These are phyloP conservation scores for Stipa capillata DNA, from an alignment of 176 grass and related monocot species.

Conservation along the genomic window DNA sequence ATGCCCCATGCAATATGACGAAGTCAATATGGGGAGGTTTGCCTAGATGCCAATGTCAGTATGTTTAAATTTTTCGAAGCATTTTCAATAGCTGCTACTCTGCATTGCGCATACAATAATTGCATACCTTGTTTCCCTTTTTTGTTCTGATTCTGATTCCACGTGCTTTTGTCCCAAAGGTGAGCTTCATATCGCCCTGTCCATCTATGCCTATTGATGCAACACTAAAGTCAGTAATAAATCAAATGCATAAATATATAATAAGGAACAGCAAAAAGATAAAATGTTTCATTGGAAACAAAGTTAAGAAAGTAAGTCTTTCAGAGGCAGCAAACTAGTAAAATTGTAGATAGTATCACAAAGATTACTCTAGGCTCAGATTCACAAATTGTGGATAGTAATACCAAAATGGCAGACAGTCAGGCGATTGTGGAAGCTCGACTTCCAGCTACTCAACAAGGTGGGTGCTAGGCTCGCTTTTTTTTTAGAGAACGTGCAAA, in stretches of 20 bases:
- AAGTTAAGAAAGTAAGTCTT: background rate
- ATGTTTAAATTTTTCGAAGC: background rate
- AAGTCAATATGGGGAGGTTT: background rate
- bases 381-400: background rate
- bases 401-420: too few species aligned
- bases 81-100: background rate
- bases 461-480: too few species aligned
- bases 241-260: background rate
- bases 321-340: background rate
- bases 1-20: background rate
- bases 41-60: background rate
- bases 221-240: background rate
- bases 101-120: constrained; percentile 4
- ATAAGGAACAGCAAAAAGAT: background rate
- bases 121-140: constrained; percentile 91
- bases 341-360: background rate
- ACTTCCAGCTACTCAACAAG: too few species aligned
- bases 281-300: background rate
- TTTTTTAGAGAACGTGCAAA: too few species aligned
- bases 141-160: constrained; percentile 99
- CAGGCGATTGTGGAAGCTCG: too few species aligned
- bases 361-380: background rate
- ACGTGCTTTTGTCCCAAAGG: constrained; percentile 99
- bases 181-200: constrained; percentile 98
- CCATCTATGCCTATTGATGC: constrained; percentile 85